Base-by-base conservation (phyloP, 768 basidiomycete species). In the Leccinum olivaceopallidum region DNA sequence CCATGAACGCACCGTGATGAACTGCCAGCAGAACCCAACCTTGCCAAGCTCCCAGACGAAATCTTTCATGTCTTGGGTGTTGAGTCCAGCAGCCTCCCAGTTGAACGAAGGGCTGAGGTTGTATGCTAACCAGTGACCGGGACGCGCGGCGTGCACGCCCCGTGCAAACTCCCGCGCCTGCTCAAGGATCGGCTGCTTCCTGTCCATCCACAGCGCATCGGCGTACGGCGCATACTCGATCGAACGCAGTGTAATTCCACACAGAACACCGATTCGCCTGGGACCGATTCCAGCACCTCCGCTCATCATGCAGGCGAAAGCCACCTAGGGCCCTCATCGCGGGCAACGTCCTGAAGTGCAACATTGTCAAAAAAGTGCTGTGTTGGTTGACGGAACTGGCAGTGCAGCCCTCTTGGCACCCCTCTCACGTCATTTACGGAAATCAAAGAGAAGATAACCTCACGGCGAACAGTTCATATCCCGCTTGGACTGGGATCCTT, bases 1-100 rank as follows among this genome's bases (percentile, higher is more conserved):
- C 53, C 8, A 20, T 42, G 32, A n/a, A 73, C 90, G 68, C 55
- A 95, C 93, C 66, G 95, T 97, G 76, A 98, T 97, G 80, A 99
- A 98, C 75, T 98, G 95, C 95, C 95, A 98, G 67, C 95, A 89
- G 76, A 98, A 98, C 37, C 95, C 95, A 52, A 97, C 85, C 79
- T 90, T 95, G 52, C 93, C 96, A 24, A 99, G 81, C 69, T 93
- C 83, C 96, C 95, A 96, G 39, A 98, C 85, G 72, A 85, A 98
- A 42, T 81, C 77, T 74, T 92, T 82, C 94, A 94, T 98, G 66
- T 95, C 93, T 63, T 81, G 80, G 67, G 88, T 83, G 48, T 83
- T 86, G 18, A 99, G 82, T 16, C 97, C 97, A 13, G 96, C 96
- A 1, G 93, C 94, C 67, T 92, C 90, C 91, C 92, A 94, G 67